Evolutionary conservation across 1,284 basidiomycete species (phyloP).

Genomic region (Pseudozyma flocculosa): DNA sequence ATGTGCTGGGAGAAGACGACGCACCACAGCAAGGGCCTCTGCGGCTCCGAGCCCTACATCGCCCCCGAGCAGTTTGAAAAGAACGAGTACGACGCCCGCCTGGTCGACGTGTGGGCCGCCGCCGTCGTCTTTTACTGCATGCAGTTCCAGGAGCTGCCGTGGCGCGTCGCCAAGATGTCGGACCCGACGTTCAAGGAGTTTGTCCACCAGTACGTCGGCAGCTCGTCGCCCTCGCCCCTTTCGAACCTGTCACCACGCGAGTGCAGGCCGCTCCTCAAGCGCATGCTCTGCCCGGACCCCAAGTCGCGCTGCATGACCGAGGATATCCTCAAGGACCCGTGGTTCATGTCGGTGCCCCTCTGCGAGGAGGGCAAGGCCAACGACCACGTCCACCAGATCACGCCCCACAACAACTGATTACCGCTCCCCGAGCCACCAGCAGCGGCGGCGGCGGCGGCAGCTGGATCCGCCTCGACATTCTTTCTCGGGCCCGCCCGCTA

Average conservation of each 20-base stretch:
- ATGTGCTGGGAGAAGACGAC: conserved; percentile 97
- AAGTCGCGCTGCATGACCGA: conserved; percentile 77
- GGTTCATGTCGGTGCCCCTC: conserved; percentile 63
- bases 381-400: conserved; percentile 31
- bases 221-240: conserved; percentile 63
- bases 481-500: too few relatives aligned
- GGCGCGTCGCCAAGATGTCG: conserved; percentile 85
- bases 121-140: conserved; percentile 98
- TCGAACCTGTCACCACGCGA: conserved; percentile 84
- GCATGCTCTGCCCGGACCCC: conserved; percentile 95
- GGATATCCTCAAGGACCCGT: conserved; percentile 77
- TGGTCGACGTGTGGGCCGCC: conserved; percentile 97
- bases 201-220: conserved; percentile 65
- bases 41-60: conserved; percentile 97
- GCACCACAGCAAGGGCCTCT: conserved; percentile 93
- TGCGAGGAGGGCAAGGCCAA: conserved; percentile 27
- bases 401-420: conserved; percentile 5
- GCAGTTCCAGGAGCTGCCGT: conserved; percentile 63
- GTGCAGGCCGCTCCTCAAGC: conserved; percentile 79
- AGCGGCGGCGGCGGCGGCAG: too few relatives aligned
- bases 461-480: too few relatives aligned
- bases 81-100: conserved; percentile 95
- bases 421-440: too few relatives aligned
- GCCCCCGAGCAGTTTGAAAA: conserved; percentile 94
- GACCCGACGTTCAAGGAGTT: conserved; percentile 85